These are phyloP conservation scores for Prosopis cineraria DNA, from an alignment of 306 rosid species.

Conservation along the genomic window DNA sequence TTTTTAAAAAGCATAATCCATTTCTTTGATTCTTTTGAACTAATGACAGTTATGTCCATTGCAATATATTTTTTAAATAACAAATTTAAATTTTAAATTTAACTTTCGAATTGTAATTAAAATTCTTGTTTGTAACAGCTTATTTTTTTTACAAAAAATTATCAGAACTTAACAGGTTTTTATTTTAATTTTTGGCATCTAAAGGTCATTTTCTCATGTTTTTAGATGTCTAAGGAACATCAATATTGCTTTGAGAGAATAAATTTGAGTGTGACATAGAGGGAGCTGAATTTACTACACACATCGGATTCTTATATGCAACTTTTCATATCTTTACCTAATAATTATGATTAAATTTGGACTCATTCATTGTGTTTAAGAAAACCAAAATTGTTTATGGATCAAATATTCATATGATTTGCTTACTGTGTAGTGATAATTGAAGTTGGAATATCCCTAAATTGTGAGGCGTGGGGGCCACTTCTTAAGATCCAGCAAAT, in stretches of 20 bases:
- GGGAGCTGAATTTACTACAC: neutral
- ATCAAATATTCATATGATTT: neutral
- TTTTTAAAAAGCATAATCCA: neutral
- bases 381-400: neutral
- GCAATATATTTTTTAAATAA: no score
- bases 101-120: no score
- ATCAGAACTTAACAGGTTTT: no score
- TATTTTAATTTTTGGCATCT: no score
- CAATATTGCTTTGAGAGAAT: neutral
- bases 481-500: constrained; percentile 3
- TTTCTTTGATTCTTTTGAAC: neutral
- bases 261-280: neutral
- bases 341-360: neutral
- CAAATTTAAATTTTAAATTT: no score
- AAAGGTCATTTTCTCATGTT: no score
- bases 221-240: neutral
- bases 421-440: neutral
- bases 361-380: neutral
- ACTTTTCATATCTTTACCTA: neutral
- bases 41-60: no score
- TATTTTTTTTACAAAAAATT: no score
- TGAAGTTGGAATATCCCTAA: neutral
- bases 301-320: neutral
- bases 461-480: constrained; percentile 8
- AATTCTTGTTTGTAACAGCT: no score